Percentiles rank a stretch among this genome's conserved stretches.
phyloP scores from a whole-genome alignment of 2,329 filamentous ascomycete species.

The Penicillium freii region DNA sequence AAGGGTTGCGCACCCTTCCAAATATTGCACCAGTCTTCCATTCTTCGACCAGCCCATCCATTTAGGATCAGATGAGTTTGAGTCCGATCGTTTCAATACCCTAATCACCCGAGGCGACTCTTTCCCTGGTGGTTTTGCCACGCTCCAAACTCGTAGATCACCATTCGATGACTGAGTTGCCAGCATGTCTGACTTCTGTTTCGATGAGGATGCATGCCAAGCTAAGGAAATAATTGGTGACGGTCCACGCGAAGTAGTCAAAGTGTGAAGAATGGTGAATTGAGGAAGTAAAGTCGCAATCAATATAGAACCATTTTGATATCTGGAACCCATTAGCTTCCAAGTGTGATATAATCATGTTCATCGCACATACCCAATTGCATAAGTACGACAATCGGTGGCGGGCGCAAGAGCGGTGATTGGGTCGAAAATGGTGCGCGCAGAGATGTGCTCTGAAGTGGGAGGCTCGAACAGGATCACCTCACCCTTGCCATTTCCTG shows the following conservation, averaged over 20 bases:
- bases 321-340: constrained; percentile 53
- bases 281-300: constrained; percentile 85
- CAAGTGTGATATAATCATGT: neutral
- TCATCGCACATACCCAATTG: constrained; percentile 70
- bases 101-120: constrained; percentile 86
- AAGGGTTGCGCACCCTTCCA: constrained; percentile 69
- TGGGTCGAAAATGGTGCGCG: constrained; percentile 88
- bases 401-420: constrained; percentile 91
- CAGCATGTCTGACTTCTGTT: constrained; percentile 97
- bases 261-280: constrained; percentile 90
- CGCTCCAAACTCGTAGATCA: constrained; percentile 93
- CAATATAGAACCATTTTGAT: constrained; percentile 90
- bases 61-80: constrained; percentile 71
- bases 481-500: constrained; percentile 88
- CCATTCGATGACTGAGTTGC: constrained; percentile 89
- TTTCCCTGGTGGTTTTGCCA: constrained; percentile 71
- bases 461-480: constrained; percentile 92
- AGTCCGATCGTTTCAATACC: constrained; percentile 76
- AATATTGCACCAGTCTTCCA: constrained; percentile 88
- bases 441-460: constrained; percentile 87
- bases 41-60: constrained; percentile 99
- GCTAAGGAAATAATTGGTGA: constrained; percentile 83
- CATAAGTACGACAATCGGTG: constrained; percentile 88
- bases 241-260: constrained; percentile 78
- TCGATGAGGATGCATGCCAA: constrained; percentile 95